These are phyloP conservation scores for Ophiostoma australiae DNA, from an alignment of 2,329 filamentous ascomycete genomes.

Conservation along the genomic window DNA sequence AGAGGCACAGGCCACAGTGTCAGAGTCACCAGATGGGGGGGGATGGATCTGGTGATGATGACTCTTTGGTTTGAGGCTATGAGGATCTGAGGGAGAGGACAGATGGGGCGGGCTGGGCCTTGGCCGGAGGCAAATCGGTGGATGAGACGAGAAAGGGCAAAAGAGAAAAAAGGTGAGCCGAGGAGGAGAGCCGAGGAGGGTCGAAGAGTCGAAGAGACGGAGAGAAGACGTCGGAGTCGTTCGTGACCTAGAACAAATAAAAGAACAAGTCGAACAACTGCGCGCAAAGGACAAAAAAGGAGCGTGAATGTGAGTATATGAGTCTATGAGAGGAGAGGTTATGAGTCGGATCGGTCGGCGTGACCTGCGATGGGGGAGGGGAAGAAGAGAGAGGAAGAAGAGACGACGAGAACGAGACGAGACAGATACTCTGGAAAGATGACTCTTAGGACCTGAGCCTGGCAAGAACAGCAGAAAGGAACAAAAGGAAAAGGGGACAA, in stretches of 20 bases:
- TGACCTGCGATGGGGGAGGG: conserved; percentile 25
- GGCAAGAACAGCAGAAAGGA: conserved; percentile 8
- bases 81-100: conserved; percentile 12
- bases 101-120: conserved; percentile 11
- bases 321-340: neutral
- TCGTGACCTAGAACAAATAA: conserved; percentile 20
- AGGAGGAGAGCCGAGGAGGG: neutral
- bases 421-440: conserved; percentile 19
- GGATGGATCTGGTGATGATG: conserved; percentile 21
- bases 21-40: conserved; percentile 17
- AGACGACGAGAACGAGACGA: neutral
- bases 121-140: conserved; percentile 6
- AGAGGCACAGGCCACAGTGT: conserved; percentile 4
- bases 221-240: neutral
- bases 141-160: conserved; percentile 20
- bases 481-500: conserved; percentile 16
- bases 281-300: conserved; percentile 19
- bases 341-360: conserved; percentile 17
- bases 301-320: conserved; percentile 28
- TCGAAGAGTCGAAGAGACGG: neutral
- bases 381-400: neutral
- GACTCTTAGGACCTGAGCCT: conserved; percentile 24
- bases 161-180: neutral
- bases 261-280: conserved; percentile 3
- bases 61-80: conserved; percentile 23